These are phyloP conservation scores for Proliferodiscus dingleyae DNA, from an alignment of 2,329 filamentous ascomycete species.

Conservation along the genomic window DNA sequence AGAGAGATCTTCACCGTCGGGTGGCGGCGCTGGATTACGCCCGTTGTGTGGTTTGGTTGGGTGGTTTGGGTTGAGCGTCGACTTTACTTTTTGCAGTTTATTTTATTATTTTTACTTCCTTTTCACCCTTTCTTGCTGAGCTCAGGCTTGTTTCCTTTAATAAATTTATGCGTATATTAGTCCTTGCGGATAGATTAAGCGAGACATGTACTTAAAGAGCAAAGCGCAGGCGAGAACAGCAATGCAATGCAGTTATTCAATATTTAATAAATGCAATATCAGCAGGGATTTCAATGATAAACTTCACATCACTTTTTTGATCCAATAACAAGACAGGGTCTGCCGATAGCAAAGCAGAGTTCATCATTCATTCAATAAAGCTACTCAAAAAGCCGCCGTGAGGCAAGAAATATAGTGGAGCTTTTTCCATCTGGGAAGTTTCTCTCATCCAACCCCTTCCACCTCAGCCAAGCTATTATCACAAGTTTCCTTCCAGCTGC, in stretches of 20 bases:
- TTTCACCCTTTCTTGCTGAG: background rate
- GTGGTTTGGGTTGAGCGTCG: constrained; percentile 26
- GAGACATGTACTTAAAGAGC: too few relatives aligned
- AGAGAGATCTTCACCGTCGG: constrained; percentile 66
- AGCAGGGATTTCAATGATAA: background rate
- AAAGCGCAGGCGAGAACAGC: too few relatives aligned
- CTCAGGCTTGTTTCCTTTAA: background rate
- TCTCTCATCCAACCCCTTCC: background rate
- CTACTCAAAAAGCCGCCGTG: constrained; percentile 25
- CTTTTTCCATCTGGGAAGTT: constrained; percentile 12
- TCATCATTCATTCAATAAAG: constrained; percentile 7
- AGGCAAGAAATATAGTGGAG: constrained; percentile 25
- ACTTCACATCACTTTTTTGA: background rate
- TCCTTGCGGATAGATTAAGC: too few relatives aligned
- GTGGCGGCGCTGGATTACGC: constrained; percentile 65
- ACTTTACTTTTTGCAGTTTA: constrained; percentile 26
- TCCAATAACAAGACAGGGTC: background rate
- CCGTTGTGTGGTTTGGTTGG: constrained; percentile 54
- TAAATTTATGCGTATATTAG: too few relatives aligned
- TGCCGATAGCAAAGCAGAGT: too few relatives aligned
- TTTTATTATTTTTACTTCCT: constrained; percentile 10
- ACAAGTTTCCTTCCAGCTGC: constrained; percentile 1
- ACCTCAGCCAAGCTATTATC: constrained; percentile 8
- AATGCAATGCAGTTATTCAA: too few relatives aligned
- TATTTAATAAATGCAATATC: background rate